Base-by-base conservation (phyloP, 2,329 filamentous ascomycete genomes). In the Talaromyces sp. region DNA sequence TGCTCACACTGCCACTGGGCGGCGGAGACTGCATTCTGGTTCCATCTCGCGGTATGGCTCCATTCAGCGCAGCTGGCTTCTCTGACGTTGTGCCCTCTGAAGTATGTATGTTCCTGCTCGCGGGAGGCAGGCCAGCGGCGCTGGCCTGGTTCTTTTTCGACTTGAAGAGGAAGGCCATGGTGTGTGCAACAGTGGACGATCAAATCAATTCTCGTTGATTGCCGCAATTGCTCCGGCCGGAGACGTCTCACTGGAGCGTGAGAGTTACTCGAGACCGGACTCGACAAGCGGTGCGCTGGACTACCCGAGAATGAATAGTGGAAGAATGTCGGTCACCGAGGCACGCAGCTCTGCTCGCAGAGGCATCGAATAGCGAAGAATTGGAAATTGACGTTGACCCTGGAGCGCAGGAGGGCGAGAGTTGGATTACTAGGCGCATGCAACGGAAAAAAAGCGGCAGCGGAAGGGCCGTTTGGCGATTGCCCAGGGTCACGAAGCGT, bases 121-220 rank as follows among this genome's bases (percentile, higher is more conserved):
- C 81, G n/a, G 82, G 74, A 51, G 84, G 82, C 32, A 84, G 77
- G 21, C 32, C 32, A 35, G 67, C 64, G 46, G 77, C 76, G 50
- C 68, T 65, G 61, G 86, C 84, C 74, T 89, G 86, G 71, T 85
- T 83, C 77, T 90, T 91, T 78, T 91, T 92, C 60, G 87, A 90
- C 75, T 91, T 91, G 81, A 92, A 92, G 64, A 92, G 82, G 76
- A 92, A 92, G 66, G 89, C 87, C 89, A 92, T 92, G 76, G 55
- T 51, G 49, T 19, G 21, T 46, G 43, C 43, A 19, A 46, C n/a
- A 21, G 19, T 46, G 2, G 43, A 21, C 11, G 43, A n/a, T 46
- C 41, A 19, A 46, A 32, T 32, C 32, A 17, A 19, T 50, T 13
- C 26, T 29, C 49, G 24, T 29, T 17, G 27, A 52, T 52, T 52